Evolutionary conservation across 1,139 yeast genomes (phyloP).

Genomic region (Geotrichum klebahnii): DNA sequence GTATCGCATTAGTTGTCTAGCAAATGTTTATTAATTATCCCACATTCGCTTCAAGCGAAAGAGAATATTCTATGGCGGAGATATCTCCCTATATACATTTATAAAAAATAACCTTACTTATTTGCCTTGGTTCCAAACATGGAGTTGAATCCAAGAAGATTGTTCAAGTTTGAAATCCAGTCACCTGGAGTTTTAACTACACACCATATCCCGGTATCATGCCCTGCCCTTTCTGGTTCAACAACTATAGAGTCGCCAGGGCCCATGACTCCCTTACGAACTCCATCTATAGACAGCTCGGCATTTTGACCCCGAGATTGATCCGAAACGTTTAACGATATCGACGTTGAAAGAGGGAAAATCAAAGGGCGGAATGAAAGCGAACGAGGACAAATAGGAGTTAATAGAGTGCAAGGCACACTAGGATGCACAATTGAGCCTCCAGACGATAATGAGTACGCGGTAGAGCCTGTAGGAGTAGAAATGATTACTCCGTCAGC

Average conservation of each 20-base stretch:
- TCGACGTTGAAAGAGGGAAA: constrained; percentile 67
- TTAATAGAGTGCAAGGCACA: constrained; percentile 73
- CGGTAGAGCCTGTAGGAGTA: constrained; percentile 95
- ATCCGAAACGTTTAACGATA: constrained; percentile 54
- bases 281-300: constrained; percentile 70
- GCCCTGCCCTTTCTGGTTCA: constrained; percentile 32
- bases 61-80: too few species aligned
- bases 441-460: constrained; percentile 84
- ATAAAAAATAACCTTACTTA: background rate
- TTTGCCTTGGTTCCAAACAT: constrained; percentile 49
- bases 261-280: constrained; percentile 60
- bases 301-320: constrained; percentile 39
- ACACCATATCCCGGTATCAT: constrained; percentile 75
- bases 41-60: too few species aligned
- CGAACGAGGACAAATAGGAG: constrained; percentile 94
- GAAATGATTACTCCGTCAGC: constrained; percentile 85
- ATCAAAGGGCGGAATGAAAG: constrained; percentile 81
- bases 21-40: too few species aligned
- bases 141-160: constrained; percentile 81
- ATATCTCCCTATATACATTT: too few species aligned
- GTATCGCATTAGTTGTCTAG: too few species aligned
- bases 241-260: constrained; percentile 81
- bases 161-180: constrained; percentile 88
- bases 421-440: constrained; percentile 90
- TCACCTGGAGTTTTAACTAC: constrained; percentile 70